phyloP scores from a whole-genome alignment of 345 rosid species.

The Eucalyptus sideroxylon region DNA sequence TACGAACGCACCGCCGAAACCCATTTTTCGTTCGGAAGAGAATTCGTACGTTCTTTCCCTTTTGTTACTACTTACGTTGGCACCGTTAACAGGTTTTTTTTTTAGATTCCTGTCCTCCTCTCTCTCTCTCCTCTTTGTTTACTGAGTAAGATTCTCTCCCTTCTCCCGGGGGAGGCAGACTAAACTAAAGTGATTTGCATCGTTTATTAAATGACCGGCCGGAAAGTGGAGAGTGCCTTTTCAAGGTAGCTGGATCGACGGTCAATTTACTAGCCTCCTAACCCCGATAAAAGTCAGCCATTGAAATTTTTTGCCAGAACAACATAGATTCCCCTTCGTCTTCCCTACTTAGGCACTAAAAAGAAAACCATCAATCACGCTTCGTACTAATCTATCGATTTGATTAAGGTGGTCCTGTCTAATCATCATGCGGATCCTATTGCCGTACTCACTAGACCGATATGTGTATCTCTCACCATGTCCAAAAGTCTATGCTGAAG shows the following conservation, averaged over 20 bases:
- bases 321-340: background rate
- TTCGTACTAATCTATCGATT: background rate
- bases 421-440: background rate
- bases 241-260: background rate
- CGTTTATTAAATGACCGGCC: background rate
- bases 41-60: background rate
- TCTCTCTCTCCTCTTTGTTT: background rate
- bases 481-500: background rate
- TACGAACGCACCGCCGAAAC: background rate
- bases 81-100: background rate
- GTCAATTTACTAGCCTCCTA: background rate
- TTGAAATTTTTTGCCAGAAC: background rate
- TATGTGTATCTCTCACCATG: background rate
- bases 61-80: background rate
- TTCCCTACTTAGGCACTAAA: background rate
- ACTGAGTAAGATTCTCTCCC: background rate
- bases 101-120: background rate
- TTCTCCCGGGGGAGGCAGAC: background rate
- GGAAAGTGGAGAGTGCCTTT: background rate
- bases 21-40: background rate
- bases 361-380: background rate
- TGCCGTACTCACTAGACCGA: background rate
- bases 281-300: background rate
- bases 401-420: rapidly evolving
- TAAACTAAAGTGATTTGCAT: background rate